Percentiles rank a stretch among this genome's conserved stretches.
phyloP scores from a whole-genome alignment of 2,329 filamentous ascomycete genomes.

The Magnaporthales sp. region DNA sequence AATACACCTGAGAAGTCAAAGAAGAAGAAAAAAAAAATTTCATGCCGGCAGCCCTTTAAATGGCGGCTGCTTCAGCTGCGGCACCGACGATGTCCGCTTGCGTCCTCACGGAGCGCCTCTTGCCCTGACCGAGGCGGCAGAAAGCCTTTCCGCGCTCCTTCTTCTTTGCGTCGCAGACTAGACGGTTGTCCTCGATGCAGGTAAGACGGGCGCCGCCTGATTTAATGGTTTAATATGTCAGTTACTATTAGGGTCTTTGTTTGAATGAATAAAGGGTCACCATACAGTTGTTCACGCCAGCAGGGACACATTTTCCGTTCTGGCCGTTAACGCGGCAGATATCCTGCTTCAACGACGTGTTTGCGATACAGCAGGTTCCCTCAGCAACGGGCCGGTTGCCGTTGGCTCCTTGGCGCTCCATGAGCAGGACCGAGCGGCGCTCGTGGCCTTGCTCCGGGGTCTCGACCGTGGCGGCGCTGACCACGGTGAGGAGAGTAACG shows the following conservation, averaged over 20 bases:
- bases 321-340: conserved; percentile 23
- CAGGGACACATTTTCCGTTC: conserved; percentile 24
- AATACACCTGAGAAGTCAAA: too few species aligned
- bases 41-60: too few species aligned
- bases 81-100: background rate
- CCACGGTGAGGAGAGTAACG: conserved; percentile 15
- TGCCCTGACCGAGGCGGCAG: background rate
- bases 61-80: background rate
- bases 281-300: conserved; percentile 25
- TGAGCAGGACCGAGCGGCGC: conserved; percentile 14
- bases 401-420: conserved; percentile 20
- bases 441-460: conserved; percentile 13
- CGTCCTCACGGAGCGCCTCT: background rate
- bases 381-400: conserved; percentile 22
- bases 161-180: conserved; percentile 18
- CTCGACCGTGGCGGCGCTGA: conserved; percentile 16
- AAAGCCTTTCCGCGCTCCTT: conserved; percentile 18
- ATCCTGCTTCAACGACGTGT: conserved; percentile 26
- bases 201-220: conserved; percentile 16
- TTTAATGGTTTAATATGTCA: background rate
- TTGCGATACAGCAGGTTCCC: conserved; percentile 25
- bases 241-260: too few species aligned
- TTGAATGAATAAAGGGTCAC: background rate
- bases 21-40: too few species aligned
- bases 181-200: conserved; percentile 18